Conservation (phyloP, 2,329 filamentous ascomycete genomes). For the Endoconidiophora polonica region DNA sequence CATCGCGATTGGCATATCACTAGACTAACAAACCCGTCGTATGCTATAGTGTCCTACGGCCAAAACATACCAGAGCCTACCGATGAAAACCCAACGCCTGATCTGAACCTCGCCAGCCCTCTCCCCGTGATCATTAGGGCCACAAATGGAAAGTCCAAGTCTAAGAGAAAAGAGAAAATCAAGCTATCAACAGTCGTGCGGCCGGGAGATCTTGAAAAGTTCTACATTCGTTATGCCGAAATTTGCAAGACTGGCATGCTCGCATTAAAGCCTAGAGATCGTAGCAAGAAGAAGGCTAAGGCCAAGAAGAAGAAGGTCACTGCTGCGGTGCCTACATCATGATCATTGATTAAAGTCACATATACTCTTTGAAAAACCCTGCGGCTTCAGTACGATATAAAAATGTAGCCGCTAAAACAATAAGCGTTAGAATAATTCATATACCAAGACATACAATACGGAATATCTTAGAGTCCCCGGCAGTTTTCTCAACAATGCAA, state of each 20-base stretch:
- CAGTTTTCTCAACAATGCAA: too few relatives aligned
- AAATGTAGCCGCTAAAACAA: too few relatives aligned
- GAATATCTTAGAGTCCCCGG: too few relatives aligned
- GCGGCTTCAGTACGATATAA: too few relatives aligned
- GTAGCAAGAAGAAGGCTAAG: constrained; percentile 70
- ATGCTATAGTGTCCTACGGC: constrained; percentile 25
- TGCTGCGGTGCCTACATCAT: constrained; percentile 13
- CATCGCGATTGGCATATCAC: not conserved
- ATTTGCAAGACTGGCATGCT: constrained; percentile 80
- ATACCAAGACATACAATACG: too few relatives aligned
- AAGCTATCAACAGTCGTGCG: constrained; percentile 75
- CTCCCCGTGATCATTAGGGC: constrained; percentile 68
- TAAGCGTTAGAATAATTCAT: too few relatives aligned
- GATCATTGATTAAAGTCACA: too few relatives aligned
- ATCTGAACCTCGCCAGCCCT: constrained; percentile 40
- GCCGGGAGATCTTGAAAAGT: constrained; percentile 56
- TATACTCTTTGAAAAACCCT: too few relatives aligned
- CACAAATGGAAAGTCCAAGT: constrained; percentile 57
- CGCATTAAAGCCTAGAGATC: constrained; percentile 79
- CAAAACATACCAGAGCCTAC: constrained; percentile 27
- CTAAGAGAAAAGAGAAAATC: constrained; percentile 39
- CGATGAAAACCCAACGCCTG: constrained; percentile 37
- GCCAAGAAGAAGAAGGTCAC: constrained; percentile 51
- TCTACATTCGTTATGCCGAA: constrained; percentile 77
- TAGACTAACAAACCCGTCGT: not conserved